Base-by-base conservation (phyloP, 78 protist species). In the Dictyostelium citrinum region DNA sequence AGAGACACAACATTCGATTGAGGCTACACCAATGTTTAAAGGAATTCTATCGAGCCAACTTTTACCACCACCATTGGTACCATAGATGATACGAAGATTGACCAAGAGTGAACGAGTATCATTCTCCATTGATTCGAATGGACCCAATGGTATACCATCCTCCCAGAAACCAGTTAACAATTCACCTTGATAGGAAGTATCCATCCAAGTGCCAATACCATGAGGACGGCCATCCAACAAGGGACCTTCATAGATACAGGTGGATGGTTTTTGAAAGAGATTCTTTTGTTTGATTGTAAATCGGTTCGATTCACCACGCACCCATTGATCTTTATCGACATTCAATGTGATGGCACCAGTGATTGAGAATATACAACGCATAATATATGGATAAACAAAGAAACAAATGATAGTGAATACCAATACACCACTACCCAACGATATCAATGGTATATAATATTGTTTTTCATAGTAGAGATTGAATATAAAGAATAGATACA, bases 201-300 rank as follows among this genome's bases (percentile, higher is more conserved):
- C 96, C 86, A 92, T 92, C 96, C 96, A 92, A 17, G 96, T 92
- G 22, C 96, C 96, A 17, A 82, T 74, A 35, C 96, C 96, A 22
- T 92, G 85, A n/a, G 96, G 96, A 27, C 91, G 29, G 8, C 96
- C 96, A 72, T 92, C 96, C 5, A 68, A 22, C 12, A 92, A 16
- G 0, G 90, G 91, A n/a, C 96, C 96, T 61, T 83, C 96, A 35
- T 92, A 92, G 20, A 92, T 49, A 61, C 91, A 83, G 2, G 84
- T 85, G 6, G 91, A 60, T 2, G 96, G 76, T 71, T 67, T 77
- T 24, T 82, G 72, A 51, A 81, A 81, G 9, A 83, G 51, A 60
- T 61, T 78, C 29, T 82, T 58, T 49, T 88, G 84, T 72, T 90
- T 77, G 2, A 90, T 90, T 11, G 83, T 77, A 75, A 83, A 90